Percentiles rank a stretch among this genome's conserved stretches.
phyloP scores from a whole-genome alignment of 768 basidiomycete species.

The Termitomyces sp. region DNA sequence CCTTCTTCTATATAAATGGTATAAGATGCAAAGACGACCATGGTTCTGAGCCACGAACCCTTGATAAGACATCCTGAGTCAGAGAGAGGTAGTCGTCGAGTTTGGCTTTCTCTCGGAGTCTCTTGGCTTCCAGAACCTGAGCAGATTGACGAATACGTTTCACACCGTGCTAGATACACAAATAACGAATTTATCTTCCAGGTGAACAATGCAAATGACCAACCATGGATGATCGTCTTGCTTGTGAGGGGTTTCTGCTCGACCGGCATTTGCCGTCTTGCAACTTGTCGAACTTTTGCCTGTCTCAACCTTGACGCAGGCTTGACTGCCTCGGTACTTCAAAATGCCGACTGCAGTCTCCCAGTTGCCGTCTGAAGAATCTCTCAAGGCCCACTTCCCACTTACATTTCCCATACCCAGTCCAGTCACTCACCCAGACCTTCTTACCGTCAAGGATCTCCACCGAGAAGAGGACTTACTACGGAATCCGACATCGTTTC shows the following conservation, averaged over 20 bases:
- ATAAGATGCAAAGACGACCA: constrained; percentile 8
- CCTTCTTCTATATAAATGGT: constrained; percentile 50
- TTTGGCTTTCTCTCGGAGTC: constrained; percentile 65
- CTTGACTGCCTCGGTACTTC: constrained; percentile 1
- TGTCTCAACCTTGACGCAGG: not conserved
- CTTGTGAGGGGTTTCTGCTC: constrained; percentile 1
- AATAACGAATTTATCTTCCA: constrained; percentile 1
- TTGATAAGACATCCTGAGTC: constrained; percentile 54
- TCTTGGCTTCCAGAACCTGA: constrained; percentile 62
- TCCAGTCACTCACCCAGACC: constrained; percentile 68
- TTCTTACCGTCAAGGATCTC: constrained; percentile 72
- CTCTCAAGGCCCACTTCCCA: constrained; percentile 59
- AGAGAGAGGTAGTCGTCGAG: constrained; percentile 71
- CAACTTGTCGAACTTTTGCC: not conserved
- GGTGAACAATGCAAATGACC: constrained; percentile 4
- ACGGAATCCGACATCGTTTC: constrained; percentile 85
- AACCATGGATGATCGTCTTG: constrained; percentile 8
- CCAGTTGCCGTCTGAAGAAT: constrained; percentile 41
- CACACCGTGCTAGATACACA: constrained; percentile 54
- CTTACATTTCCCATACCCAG: constrained; percentile 82
- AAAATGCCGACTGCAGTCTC: constrained; percentile 55
- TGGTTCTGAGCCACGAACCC: constrained; percentile 36
- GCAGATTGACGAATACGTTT: constrained; percentile 53
- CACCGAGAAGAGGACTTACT: constrained; percentile 91
- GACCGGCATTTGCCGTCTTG: not conserved